Percentiles rank a stretch among this genome's conserved stretches.
Conservation (phyloP, 495 filamentous ascomycete genomes). For the Lophiostoma macrostomum region DNA sequence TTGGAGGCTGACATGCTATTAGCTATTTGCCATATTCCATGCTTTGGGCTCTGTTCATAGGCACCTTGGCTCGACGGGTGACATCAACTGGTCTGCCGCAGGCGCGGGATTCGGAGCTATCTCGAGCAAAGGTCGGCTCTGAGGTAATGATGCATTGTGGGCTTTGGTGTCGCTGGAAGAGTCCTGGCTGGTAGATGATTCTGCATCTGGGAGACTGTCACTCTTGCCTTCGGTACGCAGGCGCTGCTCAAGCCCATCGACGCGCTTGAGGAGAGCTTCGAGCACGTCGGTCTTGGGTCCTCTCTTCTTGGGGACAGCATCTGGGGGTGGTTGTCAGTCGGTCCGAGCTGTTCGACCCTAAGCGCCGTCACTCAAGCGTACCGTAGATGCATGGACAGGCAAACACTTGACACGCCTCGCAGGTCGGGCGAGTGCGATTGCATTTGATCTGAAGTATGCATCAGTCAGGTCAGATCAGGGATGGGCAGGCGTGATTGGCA, state of each 20-base stretch:
- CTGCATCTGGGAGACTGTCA: constrained; percentile 23
- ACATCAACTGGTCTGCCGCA: constrained; percentile 27
- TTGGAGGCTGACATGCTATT: constrained; percentile 28
- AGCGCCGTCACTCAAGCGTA: constrained; percentile 41
- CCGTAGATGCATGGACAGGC: constrained; percentile 86
- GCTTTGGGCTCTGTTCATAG: constrained; percentile 3
- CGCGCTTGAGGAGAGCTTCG: constrained; percentile 76
- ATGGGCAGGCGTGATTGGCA: no score
- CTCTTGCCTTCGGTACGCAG: constrained; percentile 51
- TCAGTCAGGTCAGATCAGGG: no score
- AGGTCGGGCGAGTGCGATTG: constrained; percentile 77
- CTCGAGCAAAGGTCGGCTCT: constrained; percentile 25
- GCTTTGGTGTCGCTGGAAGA: constrained; percentile 13
- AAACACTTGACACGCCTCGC: constrained; percentile 85
- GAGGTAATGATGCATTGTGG: constrained; percentile 1
- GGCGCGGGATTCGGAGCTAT: constrained; percentile 22
- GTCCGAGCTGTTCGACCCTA: background rate
- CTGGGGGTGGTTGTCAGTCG: constrained; percentile 43
- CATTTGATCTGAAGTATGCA: constrained; percentile 84
- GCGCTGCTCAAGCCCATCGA: constrained; percentile 77
- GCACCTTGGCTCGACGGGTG: constrained; percentile 33
- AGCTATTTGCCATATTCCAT: constrained; percentile 10
- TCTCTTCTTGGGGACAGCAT: constrained; percentile 83
- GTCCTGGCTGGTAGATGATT: constrained; percentile 20
- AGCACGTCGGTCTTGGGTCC: constrained; percentile 86